Conservation (phyloP, 208 protist species). For the Crithidia thermophila region DNA sequence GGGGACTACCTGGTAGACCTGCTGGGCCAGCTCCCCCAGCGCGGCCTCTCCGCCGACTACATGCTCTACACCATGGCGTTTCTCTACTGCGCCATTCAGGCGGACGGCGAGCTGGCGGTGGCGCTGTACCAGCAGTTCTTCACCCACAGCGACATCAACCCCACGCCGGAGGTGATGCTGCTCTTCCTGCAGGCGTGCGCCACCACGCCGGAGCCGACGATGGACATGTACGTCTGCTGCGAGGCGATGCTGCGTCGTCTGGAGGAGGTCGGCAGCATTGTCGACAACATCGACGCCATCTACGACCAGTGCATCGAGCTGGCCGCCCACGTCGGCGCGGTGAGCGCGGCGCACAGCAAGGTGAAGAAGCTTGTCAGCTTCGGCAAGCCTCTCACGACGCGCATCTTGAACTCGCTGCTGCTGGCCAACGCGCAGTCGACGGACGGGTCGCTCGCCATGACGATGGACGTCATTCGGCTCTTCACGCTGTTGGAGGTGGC, state of each 20-base stretch:
- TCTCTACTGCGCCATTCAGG: constrained; percentile 75
- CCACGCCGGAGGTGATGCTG: constrained; percentile 85
- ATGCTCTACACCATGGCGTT: constrained; percentile 77
- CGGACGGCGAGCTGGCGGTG: constrained; percentile 79
- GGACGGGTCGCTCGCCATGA: constrained; percentile 65
- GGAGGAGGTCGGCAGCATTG: constrained; percentile 66
- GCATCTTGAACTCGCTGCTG: constrained; percentile 84
- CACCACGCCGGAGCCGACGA: constrained; percentile 47
- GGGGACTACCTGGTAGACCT: constrained; percentile 82
- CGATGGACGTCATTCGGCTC: constrained; percentile 63
- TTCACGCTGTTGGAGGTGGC: constrained; percentile 61
- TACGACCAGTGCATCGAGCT: constrained; percentile 90
- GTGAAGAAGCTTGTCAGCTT: constrained; percentile 78
- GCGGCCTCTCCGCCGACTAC: constrained; percentile 82
- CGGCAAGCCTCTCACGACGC: constrained; percentile 80
- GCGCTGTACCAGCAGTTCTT: constrained; percentile 76
- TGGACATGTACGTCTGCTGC: constrained; percentile 59
- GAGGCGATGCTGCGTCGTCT: constrained; percentile 66
- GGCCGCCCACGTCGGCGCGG: constrained; percentile 71
- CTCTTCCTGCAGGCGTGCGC: constrained; percentile 81
- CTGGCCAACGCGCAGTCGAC: constrained; percentile 79
- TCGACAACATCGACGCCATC: constrained; percentile 55
- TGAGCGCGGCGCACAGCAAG: constrained; percentile 68
- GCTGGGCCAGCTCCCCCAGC: constrained; percentile 64
- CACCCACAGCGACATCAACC: constrained; percentile 66